Evolutionary conservation across 257 asterid species (phyloP).

Genomic region (Solanum rostratum): DNA sequence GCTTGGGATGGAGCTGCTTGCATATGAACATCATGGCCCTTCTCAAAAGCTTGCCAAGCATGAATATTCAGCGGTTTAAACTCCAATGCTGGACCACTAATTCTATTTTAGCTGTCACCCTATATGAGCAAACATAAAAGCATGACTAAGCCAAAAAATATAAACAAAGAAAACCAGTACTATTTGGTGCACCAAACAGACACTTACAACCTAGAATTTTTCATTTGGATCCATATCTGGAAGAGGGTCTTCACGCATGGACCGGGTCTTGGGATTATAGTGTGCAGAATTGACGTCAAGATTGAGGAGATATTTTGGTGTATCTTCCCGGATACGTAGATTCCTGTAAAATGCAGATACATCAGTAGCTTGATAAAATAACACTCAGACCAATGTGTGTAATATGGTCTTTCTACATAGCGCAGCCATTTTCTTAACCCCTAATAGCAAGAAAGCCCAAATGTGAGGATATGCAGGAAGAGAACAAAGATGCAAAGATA

Average conservation of each 20-base stretch:
- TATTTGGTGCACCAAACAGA: not conserved
- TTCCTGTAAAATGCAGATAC: conserved; percentile 36
- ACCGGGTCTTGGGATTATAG: conserved; percentile 93
- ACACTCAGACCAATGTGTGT: not conserved
- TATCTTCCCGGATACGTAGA: conserved; percentile 89
- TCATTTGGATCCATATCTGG: conserved; percentile 97
- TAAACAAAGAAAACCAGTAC: not conserved
- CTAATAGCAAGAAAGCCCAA: not conserved
- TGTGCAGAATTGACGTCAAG: conserved; percentile 89
- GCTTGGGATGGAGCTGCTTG: conserved; percentile 99
- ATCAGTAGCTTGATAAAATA: not conserved
- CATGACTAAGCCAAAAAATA: not conserved
- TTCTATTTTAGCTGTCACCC: conserved; percentile 86
- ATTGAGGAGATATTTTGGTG: conserved; percentile 92
- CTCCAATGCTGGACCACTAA: conserved; percentile 94
- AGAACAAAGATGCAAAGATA: not conserved
- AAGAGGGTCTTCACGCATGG: conserved; percentile 98
- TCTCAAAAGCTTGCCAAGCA: conserved; percentile 96
- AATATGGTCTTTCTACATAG: not conserved
- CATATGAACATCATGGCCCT: conserved; percentile 94
- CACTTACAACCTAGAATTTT: conserved; percentile 74
- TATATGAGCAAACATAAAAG: conserved; percentile 3
- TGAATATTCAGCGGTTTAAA: conserved; percentile 91
- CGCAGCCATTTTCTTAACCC: not conserved
- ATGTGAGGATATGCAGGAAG: not conserved